Conservation (phyloP, 352 stramenopile genomes). For the Phytophthora sojae region DNA sequence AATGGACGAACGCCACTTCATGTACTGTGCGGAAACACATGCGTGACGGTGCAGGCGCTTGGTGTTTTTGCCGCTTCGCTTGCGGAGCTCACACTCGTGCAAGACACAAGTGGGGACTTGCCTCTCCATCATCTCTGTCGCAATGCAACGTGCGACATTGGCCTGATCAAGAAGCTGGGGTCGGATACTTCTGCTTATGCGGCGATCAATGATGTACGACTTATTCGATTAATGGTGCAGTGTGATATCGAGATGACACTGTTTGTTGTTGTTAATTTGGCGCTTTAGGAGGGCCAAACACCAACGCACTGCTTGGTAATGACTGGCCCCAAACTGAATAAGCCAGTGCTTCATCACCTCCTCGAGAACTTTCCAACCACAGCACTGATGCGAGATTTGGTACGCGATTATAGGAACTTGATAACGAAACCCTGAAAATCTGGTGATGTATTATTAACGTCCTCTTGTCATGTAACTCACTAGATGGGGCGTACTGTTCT, state of each 20-base stretch:
- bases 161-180: slow-evolving; percentile 51
- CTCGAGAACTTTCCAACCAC: slow-evolving; percentile 44
- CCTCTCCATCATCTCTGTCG: slow-evolving; percentile 63
- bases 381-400: slow-evolving; percentile 45
- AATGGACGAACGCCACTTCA: slow-evolving; percentile 61
- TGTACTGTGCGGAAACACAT: slow-evolving; percentile 55
- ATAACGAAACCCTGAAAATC: neutral
- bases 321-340: slow-evolving; percentile 35
- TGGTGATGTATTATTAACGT: slow-evolving; percentile 2
- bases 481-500: slow-evolving; percentile 61
- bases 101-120: slow-evolving; percentile 51
- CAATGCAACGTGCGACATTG: slow-evolving; percentile 51
- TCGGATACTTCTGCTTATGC: slow-evolving; percentile 38
- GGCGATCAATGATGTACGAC: slow-evolving; percentile 50
- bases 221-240: neutral
- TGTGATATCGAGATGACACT: neutral
- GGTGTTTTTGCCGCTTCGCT: slow-evolving; percentile 43
- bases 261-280: neutral
- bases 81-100: slow-evolving; percentile 40
- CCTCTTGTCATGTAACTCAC: slow-evolving; percentile 3
- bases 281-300: slow-evolving; percentile 43
- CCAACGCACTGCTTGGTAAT: slow-evolving; percentile 58
- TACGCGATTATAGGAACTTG: slow-evolving; percentile 15
- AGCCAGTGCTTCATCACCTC: slow-evolving; percentile 45
- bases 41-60: slow-evolving; percentile 52